Evolutionary conservation across 1,284 basidiomycete species (phyloP).

Genomic region (Puccinia triticina): DNA sequence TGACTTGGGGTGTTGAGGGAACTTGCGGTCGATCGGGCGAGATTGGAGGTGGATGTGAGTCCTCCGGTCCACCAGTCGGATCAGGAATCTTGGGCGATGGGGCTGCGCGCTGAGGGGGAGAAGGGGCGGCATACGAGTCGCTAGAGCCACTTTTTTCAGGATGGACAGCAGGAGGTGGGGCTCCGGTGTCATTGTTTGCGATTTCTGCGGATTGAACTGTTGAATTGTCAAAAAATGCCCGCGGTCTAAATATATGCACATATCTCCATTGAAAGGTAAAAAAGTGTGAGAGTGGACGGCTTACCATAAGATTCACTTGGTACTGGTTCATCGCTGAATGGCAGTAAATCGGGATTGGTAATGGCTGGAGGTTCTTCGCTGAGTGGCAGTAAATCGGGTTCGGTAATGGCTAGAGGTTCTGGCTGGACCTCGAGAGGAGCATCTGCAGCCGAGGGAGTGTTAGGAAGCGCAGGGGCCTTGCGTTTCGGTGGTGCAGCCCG

Average conservation of each 20-base stretch:
- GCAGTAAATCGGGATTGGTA: too few relatives aligned
- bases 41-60: slow-evolving; percentile 28
- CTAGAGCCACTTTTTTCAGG: slow-evolving; percentile 6
- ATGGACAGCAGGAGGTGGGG: slow-evolving; percentile 14
- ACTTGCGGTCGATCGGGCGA: slow-evolving; percentile 16
- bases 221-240: not conserved
- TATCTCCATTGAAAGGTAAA: not conserved
- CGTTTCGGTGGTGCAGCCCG: slow-evolving; percentile 45
- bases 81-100: slow-evolving; percentile 13
- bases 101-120: slow-evolving; percentile 30
- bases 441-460: slow-evolving; percentile 10
- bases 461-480: slow-evolving; percentile 35
- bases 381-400: slow-evolving; percentile 15
- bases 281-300: not conserved
- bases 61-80: not conserved
- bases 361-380: too few relatives aligned
- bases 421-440: not conserved
- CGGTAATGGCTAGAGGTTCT: not conserved
- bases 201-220: not conserved
- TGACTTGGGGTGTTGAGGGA: not conserved
- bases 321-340: not conserved
- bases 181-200: not conserved
- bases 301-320: slow-evolving; percentile 7
- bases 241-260: not conserved
- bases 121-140: slow-evolving; percentile 26